phyloP scores from a whole-genome alignment of 169 alveolate species.

The Cryptosporidium muris region DNA sequence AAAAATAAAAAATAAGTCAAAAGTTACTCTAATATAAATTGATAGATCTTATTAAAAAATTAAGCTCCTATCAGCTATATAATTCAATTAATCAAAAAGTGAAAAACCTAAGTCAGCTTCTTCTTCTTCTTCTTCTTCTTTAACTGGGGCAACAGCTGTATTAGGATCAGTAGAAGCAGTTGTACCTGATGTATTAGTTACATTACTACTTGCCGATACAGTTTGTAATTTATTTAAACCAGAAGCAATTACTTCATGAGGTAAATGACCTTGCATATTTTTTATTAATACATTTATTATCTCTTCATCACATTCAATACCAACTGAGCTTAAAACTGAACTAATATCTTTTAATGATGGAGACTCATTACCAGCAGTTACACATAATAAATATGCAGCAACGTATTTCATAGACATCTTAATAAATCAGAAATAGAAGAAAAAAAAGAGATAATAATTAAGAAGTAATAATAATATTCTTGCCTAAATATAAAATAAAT shows the following conservation, averaged over 20 bases:
- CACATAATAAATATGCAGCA: slow-evolving; percentile 79
- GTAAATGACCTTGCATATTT: slow-evolving; percentile 74
- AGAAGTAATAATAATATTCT: too few relatives aligned
- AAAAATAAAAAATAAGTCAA: slow-evolving; percentile 25
- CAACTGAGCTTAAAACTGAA: slow-evolving; percentile 75
- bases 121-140: slow-evolving; percentile 73
- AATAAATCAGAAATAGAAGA: neutral
- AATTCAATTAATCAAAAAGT: slow-evolving; percentile 60
- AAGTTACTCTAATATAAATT: neutral
- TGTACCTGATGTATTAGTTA: slow-evolving; percentile 52
- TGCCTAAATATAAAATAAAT: too few relatives aligned
- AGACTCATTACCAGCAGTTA: slow-evolving; percentile 75
- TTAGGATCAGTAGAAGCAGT: slow-evolving; percentile 59
- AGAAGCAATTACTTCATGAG: slow-evolving; percentile 76
- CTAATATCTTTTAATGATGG: slow-evolving; percentile 75
- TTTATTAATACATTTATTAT: slow-evolving; percentile 66
- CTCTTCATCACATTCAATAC: slow-evolving; percentile 73
- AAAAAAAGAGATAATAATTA: too few relatives aligned
- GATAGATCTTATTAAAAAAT: neutral
- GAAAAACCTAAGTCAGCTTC: slow-evolving; percentile 73
- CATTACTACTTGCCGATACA: slow-evolving; percentile 67
- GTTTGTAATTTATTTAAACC: slow-evolving; percentile 72
- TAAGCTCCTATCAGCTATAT: slow-evolving; percentile 12
- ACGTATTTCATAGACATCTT: slow-evolving; percentile 79
- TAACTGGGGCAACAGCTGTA: slow-evolving; percentile 42